Evolutionary conservation across 176 grass and related monocot species (phyloP).

Genomic region (Leersia perrieri): DNA sequence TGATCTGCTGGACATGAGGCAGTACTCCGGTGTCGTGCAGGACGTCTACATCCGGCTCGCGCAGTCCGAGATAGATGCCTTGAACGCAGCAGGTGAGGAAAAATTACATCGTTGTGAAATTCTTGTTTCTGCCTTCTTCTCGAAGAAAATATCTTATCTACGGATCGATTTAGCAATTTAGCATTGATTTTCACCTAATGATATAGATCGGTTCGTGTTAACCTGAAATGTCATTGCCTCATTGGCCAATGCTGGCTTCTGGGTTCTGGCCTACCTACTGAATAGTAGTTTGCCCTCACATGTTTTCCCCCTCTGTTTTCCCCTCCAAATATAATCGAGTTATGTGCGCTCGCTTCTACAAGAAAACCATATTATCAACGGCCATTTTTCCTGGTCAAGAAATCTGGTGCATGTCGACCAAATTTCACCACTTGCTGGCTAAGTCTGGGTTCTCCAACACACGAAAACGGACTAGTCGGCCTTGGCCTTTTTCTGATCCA

Average conservation of each 20-base stretch:
- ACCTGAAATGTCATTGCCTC: not conserved
- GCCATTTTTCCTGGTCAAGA: constrained; percentile 1
- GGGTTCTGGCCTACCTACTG: not conserved
- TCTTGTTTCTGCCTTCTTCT: not conserved
- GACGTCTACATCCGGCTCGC: constrained; percentile 53
- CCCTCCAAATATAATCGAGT: not conserved
- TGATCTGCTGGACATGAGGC: constrained; percentile 54
- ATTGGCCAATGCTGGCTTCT: not conserved
- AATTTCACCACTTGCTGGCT: not conserved
- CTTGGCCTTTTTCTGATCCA: not conserved
- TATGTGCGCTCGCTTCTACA: not conserved
- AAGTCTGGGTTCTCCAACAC: not conserved
- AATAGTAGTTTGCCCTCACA: not conserved
- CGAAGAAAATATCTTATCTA: not conserved
- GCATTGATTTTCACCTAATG: not conserved
- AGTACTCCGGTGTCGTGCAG: constrained; percentile 19
- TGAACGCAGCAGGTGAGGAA: constrained; percentile 15
- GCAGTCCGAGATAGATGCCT: constrained; percentile 46
- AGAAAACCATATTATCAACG: not conserved
- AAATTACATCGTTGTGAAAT: not conserved
- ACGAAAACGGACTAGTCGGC: not conserved
- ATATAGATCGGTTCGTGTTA: not conserved
- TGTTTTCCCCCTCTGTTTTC: not conserved
- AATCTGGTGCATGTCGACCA: not conserved
- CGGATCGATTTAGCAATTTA: too few relatives aligned